Percentiles rank a stretch among this genome's conserved stretches.
These are phyloP conservation scores for Lippia alba DNA, from an alignment of 305 asterid genomes.

Conservation along the genomic window DNA sequence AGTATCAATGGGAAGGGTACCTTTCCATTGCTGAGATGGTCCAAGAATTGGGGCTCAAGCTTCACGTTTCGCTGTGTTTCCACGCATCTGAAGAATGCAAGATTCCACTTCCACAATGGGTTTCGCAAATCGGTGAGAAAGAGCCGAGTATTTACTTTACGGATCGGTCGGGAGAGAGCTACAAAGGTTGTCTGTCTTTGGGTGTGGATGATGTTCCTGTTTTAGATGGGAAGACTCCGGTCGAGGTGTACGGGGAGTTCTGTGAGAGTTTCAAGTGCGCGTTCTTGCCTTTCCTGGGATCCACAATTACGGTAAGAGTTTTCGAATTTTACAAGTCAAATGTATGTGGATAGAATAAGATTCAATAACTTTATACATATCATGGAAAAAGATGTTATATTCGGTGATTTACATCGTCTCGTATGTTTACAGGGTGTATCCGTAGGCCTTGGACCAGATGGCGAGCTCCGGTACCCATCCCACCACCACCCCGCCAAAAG, in stretches of 20 bases:
- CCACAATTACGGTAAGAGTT: slow-evolving; percentile 54
- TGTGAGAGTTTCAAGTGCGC: slow-evolving; percentile 56
- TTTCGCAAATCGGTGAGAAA: slow-evolving; percentile 50
- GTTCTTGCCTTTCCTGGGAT: slow-evolving; percentile 51
- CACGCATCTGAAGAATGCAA: slow-evolving; percentile 48
- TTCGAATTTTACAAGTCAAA: too few relatives aligned
- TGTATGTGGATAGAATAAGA: too few relatives aligned
- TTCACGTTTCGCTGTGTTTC: slow-evolving; percentile 62
- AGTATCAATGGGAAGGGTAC: slow-evolving; percentile 61
- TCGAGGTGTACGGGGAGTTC: slow-evolving; percentile 54
- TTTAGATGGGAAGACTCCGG: slow-evolving; percentile 61
- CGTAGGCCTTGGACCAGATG: slow-evolving; percentile 66
- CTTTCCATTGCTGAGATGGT: slow-evolving; percentile 55
- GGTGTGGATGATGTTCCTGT: slow-evolving; percentile 63
- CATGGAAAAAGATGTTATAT: not conserved
- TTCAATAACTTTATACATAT: too few relatives aligned
- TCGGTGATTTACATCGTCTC: not conserved
- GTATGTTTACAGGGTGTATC: slow-evolving; percentile 52
- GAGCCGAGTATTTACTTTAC: slow-evolving; percentile 49
- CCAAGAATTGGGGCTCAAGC: slow-evolving; percentile 52
- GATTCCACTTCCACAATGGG: slow-evolving; percentile 60
- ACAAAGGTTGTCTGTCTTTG: slow-evolving; percentile 55
- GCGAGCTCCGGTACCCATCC: slow-evolving; percentile 67
- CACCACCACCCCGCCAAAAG: slow-evolving; percentile 38
- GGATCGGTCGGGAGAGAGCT: slow-evolving; percentile 52